Evolutionary conservation across 2,329 filamentous ascomycete species (phyloP).

Genomic region (Aspergillus hiratsukae): DNA sequence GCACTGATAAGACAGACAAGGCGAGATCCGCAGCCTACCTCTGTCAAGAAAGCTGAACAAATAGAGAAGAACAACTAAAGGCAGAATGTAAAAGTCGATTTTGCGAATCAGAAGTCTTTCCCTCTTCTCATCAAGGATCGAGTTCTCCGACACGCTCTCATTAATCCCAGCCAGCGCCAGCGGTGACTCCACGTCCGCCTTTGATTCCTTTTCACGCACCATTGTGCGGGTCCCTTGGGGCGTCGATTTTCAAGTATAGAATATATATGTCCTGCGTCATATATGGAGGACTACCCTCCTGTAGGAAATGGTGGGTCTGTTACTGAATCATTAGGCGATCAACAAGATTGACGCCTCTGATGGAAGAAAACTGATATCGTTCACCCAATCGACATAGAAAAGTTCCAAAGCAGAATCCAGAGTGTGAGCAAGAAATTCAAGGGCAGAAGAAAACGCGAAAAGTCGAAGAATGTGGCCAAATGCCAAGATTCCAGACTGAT

Average conservation of each 20-base stretch:
- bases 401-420: neutral
- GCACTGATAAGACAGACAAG: neutral
- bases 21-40: conserved; percentile 20
- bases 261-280: neutral
- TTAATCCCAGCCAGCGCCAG: conserved; percentile 2
- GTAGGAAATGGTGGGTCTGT: neutral
- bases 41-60: conserved; percentile 72
- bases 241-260: neutral
- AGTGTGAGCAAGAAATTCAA: neutral
- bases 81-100: conserved; percentile 39
- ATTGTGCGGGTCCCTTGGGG: neutral
- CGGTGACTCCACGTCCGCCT: conserved; percentile 14
- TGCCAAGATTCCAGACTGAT: neutral
- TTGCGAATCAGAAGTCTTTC: conserved; percentile 33
- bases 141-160: conserved; percentile 15
- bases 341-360: too few species aligned
- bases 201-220: neutral
- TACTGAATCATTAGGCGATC: too few species aligned
- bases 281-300: neutral
- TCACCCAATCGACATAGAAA: too few species aligned
- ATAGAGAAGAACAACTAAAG: conserved; percentile 49
- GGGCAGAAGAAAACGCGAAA: neutral
- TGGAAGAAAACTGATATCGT: too few species aligned
- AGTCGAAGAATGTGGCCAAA: neutral
- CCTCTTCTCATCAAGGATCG: conserved; percentile 23